A percentile compares a stretch with the other conserved stretches of the same genome.
Evolutionary conservation across 2,329 filamentous ascomycete species (phyloP).

Genomic region (Talaromyces atroroseus): DNA sequence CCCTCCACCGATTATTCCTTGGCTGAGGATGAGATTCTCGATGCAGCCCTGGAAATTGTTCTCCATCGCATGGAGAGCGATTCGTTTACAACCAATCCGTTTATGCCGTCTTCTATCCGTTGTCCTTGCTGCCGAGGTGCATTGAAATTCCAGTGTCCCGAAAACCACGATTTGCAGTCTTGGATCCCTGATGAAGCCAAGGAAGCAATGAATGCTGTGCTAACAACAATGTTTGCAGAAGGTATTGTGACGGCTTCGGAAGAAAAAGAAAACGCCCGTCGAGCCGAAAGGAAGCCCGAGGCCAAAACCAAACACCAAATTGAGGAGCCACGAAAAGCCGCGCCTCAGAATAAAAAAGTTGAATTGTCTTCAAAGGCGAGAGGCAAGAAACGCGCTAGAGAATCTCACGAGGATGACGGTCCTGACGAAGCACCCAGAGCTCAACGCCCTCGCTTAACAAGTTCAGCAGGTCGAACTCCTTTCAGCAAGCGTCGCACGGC

Average conservation of each 20-base stretch:
- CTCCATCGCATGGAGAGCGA: conserved; percentile 2
- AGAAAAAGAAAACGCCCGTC: not conserved
- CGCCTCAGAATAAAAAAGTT: not conserved
- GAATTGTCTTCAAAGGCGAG: conserved; percentile 3
- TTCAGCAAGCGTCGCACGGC: conserved; percentile 1
- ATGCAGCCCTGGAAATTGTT: conserved; percentile 3
- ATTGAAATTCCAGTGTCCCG: conserved; percentile 2
- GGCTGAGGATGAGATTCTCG: conserved; percentile 7
- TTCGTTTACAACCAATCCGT: not conserved
- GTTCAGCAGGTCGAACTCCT: not conserved
- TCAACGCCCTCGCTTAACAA: conserved; percentile 5
- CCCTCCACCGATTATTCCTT: conserved; percentile 1
- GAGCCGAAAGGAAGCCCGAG: not conserved
- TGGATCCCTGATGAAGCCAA: not conserved
- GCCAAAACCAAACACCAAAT: not conserved
- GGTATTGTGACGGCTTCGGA: not conserved
- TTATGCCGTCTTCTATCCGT: not conserved
- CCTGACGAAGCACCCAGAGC: conserved; percentile 6
- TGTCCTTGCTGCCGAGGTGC: conserved; percentile 8
- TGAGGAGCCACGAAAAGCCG: not conserved
- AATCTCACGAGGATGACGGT: not conserved
- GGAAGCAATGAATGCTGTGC: not conserved
- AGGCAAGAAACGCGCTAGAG: conserved; percentile 9
- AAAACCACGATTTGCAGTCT: conserved; percentile 4
- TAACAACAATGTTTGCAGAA: conserved; percentile 9